phyloP scores from a whole-genome alignment of 129 eudicot genomes.

The Heracleum sosnowskyi region DNA sequence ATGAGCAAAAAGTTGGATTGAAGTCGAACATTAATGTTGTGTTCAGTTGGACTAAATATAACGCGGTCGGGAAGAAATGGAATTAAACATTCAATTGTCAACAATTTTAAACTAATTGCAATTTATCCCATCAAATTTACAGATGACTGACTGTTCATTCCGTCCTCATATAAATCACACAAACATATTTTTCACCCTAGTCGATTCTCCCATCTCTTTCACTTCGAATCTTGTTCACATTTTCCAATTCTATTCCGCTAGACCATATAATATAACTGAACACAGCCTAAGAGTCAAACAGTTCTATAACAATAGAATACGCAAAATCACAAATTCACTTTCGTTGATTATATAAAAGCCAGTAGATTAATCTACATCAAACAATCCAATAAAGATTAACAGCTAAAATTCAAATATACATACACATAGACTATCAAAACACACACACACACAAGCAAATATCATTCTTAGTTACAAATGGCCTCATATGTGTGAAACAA shows the following conservation, averaged over 20 bases:
- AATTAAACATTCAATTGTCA: neutral
- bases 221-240: slow-evolving; percentile 7
- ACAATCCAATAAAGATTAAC: neutral
- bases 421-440: too few relatives aligned
- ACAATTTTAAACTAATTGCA: too few relatives aligned
- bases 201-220: neutral
- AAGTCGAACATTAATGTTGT: neutral
- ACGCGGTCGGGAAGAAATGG: neutral
- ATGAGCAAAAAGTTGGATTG: neutral
- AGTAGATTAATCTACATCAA: neutral
- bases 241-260: neutral
- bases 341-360: neutral
- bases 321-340: neutral
- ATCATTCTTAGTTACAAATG: too few relatives aligned
- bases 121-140: neutral
- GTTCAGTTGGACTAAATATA: neutral
- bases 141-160: neutral
- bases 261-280: too few relatives aligned
- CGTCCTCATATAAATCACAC: neutral
- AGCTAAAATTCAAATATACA: too few relatives aligned
- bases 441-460: neutral
- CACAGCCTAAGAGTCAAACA: neutral
- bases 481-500: neutral
- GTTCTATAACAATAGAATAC: neutral
- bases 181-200: too few relatives aligned